Evolutionary conservation across 2,329 filamentous ascomycete genomes (phyloP).

Genomic region (Trichoderma afroharzianum): DNA sequence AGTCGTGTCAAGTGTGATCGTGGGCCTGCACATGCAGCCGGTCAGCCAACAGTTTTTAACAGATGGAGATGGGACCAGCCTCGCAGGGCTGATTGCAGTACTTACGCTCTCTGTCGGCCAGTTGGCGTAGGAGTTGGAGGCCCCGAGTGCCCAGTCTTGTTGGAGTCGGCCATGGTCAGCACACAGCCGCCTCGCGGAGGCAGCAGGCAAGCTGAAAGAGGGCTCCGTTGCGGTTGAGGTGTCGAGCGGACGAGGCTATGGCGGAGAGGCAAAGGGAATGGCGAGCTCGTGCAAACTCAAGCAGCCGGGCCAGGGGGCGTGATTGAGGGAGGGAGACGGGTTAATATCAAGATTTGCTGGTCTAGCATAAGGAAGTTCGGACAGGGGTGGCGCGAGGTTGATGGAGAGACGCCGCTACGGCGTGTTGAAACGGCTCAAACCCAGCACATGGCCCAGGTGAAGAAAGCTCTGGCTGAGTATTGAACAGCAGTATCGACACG

Average conservation of each 20-base stretch:
- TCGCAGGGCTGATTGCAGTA: slow-evolving; percentile 19
- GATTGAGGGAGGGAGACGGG: neutral
- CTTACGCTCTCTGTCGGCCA: slow-evolving; percentile 37
- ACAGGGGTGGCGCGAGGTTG: neutral
- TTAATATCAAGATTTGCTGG: slow-evolving; percentile 3
- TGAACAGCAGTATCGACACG: neutral
- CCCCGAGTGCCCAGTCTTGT: slow-evolving; percentile 23
- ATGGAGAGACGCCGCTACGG: neutral
- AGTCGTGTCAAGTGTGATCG: slow-evolving; percentile 54
- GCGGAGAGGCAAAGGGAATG: neutral
- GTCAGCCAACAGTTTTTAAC: slow-evolving; percentile 11
- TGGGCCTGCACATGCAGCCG: slow-evolving; percentile 41
- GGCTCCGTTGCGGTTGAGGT: slow-evolving; percentile 15
- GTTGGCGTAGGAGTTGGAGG: slow-evolving; percentile 25
- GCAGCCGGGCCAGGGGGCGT: slow-evolving; percentile 7
- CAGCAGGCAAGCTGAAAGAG: slow-evolving; percentile 12
- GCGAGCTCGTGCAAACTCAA: neutral
- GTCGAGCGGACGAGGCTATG: slow-evolving; percentile 5
- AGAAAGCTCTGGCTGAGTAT: neutral
- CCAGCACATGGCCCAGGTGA: slow-evolving; percentile 4
- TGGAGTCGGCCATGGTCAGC: slow-evolving; percentile 24
- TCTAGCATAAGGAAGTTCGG: neutral
- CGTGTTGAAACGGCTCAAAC: neutral
- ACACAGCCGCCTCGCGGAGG: slow-evolving; percentile 22
- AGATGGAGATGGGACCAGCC: neutral